These are phyloP conservation scores for Erythrobasidium hasegawianum DNA, from an alignment of 1,284 basidiomycete genomes.

Conservation along the genomic window DNA sequence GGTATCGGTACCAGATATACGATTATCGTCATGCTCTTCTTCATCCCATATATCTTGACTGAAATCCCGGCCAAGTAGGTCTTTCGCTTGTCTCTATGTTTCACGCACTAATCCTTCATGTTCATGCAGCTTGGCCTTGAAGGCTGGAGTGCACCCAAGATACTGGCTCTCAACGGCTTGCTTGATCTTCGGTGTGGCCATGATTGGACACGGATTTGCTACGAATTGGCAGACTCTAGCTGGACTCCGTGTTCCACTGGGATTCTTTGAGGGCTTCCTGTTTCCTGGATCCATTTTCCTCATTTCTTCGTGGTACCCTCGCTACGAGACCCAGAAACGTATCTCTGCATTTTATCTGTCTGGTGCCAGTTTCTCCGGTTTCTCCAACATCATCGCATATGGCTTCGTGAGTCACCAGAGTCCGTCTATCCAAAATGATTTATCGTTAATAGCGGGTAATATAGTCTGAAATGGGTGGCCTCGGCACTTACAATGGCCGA, in stretches of 20 bases:
- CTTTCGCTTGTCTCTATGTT: no score
- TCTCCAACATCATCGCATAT: conserved; percentile 52
- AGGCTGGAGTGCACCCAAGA: no score
- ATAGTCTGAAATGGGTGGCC: conserved; percentile 6
- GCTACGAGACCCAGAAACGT: conserved; percentile 51
- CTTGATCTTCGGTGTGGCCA: conserved; percentile 28
- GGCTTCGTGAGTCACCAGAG: conserved; percentile 36
- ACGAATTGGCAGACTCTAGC: conserved; percentile 48
- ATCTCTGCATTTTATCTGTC: conserved; percentile 52
- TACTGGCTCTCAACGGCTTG: not conserved
- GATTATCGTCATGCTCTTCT: conserved; percentile 50
- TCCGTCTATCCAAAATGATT: no score
- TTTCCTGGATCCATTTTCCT: conserved; percentile 51
- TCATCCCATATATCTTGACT: conserved; percentile 46
- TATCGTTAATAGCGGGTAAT: no score
- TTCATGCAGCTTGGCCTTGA: not conserved
- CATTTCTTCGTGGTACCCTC: conserved; percentile 53
- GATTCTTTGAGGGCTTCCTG: conserved; percentile 41
- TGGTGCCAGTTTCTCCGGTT: conserved; percentile 50
- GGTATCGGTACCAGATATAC: conserved; percentile 49
- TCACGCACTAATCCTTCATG: no score
- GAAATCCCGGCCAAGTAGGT: not conserved
- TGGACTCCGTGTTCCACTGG: conserved; percentile 50
- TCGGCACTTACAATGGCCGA: conserved; percentile 7
- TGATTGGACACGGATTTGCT: conserved; percentile 49